phyloP scores from a whole-genome alignment of 805 yeast species.

The Saccharomycopsis vini region DNA sequence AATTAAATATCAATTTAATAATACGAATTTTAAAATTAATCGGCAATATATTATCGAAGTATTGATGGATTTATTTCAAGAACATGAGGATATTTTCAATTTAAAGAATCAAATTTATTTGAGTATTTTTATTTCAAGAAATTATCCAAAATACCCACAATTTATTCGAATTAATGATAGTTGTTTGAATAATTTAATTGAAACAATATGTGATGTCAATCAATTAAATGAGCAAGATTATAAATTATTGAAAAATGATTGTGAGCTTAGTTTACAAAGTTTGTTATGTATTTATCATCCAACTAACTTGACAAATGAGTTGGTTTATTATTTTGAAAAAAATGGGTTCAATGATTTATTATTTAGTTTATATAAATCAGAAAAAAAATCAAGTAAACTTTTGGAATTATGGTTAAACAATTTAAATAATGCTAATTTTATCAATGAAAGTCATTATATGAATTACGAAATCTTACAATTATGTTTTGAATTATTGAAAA shows the following conservation, averaged over 20 bases:
- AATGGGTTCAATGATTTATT: slow-evolving; percentile 54
- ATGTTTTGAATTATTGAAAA: slow-evolving; percentile 16
- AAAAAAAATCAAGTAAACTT: slow-evolving; percentile 43
- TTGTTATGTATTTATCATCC: slow-evolving; percentile 62
- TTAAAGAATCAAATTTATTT: slow-evolving; percentile 29
- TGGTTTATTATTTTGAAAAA: slow-evolving; percentile 43
- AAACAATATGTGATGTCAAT: slow-evolving; percentile 35
- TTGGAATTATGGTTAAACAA: slow-evolving; percentile 42
- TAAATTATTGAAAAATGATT: slow-evolving; percentile 38
- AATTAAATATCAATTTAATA: slow-evolving; percentile 14
- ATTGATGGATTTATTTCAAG: slow-evolving; percentile 48
- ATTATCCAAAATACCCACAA: slow-evolving; percentile 78
- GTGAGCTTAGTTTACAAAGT: slow-evolving; percentile 70
- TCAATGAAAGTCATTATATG: slow-evolving; percentile 25
- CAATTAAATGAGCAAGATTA: slow-evolving; percentile 8
- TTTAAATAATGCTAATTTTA: slow-evolving; percentile 3
- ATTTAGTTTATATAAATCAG: slow-evolving; percentile 45
- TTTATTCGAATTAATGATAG: slow-evolving; percentile 66
- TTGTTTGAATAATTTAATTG: slow-evolving; percentile 38
- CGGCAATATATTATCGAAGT: slow-evolving; percentile 76
- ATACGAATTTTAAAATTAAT: slow-evolving; percentile 34
- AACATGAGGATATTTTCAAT: slow-evolving; percentile 22
- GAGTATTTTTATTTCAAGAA: slow-evolving; percentile 68
- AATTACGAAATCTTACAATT: slow-evolving; percentile 24
- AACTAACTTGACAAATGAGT: slow-evolving; percentile 33